These are phyloP conservation scores for Neckera pumila DNA, from an alignment of 225 moss, liverwort and hornwort genomes.

Conservation along the genomic window DNA sequence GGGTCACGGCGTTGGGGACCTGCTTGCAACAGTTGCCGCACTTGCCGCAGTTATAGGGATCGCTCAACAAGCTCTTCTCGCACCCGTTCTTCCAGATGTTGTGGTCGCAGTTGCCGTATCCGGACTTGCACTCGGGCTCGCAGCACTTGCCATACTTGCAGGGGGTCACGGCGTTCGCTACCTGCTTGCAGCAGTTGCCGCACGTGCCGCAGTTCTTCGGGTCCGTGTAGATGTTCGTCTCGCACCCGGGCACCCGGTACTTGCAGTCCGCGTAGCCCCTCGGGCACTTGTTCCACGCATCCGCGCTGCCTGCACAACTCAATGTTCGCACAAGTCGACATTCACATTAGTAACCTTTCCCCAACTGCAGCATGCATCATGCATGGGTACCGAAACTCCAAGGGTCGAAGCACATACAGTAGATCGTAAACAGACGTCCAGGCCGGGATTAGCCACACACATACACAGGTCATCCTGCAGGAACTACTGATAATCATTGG, in stretches of 20 bases:
- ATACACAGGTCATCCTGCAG: too few relatives aligned
- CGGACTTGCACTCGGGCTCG: background rate
- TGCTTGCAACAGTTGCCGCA: background rate
- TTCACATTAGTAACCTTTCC: background rate
- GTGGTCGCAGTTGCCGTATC: background rate
- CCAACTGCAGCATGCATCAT: too few relatives aligned
- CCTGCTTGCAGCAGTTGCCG: background rate
- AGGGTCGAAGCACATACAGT: too few relatives aligned
- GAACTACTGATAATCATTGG: too few relatives aligned
- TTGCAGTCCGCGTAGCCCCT: background rate
- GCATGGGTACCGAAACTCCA: too few relatives aligned
- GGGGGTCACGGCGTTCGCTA: background rate
- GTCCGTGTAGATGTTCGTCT: background rate
- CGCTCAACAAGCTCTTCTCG: background rate
- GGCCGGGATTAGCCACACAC: too few relatives aligned
- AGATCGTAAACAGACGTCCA: too few relatives aligned
- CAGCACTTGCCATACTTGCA: background rate
- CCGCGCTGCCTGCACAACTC: background rate
- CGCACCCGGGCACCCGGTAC: background rate
- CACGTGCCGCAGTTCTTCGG: background rate
- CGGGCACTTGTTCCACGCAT: background rate
- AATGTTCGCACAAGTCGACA: background rate
- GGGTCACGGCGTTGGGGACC: background rate
- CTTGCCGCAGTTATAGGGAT: background rate
- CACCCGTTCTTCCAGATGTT: conserved; percentile 16